A percentile compares a stretch with the other conserved stretches of the same genome.
These are phyloP conservation scores for Fusarium sp. DNA, from an alignment of 2,329 filamentous ascomycete genomes.

Conservation along the genomic window DNA sequence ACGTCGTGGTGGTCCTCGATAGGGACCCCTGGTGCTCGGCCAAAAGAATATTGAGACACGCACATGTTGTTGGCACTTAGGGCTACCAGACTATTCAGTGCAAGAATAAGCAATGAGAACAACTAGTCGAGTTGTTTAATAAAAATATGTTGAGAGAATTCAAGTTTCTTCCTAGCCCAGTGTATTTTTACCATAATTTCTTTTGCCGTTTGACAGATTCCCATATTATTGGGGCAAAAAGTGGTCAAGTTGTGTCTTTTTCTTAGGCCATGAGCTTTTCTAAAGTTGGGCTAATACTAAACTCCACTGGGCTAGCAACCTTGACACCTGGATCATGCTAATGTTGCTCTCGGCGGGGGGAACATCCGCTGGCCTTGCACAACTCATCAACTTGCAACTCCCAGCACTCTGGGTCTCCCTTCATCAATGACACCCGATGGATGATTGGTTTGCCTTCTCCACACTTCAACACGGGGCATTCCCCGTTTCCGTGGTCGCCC, in stretches of 20 bases:
- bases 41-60: background rate
- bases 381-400: slow-evolving; percentile 1
- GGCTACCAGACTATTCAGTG: background rate
- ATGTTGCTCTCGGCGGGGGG: background rate
- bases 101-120: background rate
- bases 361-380: slow-evolving; percentile 1
- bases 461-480: slow-evolving; percentile 4
- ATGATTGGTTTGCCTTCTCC: slow-evolving; percentile 2
- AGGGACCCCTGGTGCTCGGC: background rate
- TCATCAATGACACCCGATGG: background rate
- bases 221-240: background rate
- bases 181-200: background rate
- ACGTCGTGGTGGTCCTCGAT: background rate
- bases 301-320: background rate
- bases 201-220: background rate
- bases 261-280: background rate
- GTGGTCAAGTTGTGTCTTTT: background rate
- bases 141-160: background rate
- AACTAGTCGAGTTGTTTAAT: background rate
- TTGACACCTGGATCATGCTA: background rate
- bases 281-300: background rate
- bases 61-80: background rate
- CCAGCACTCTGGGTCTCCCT: slow-evolving; percentile 7
- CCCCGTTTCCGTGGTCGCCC: slow-evolving; percentile 2
- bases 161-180: background rate